Percentiles rank a stretch among this genome's conserved stretches.
These are phyloP conservation scores for Arthroderma uncinatum DNA, from an alignment of 2,329 filamentous ascomycete species.

Conservation along the genomic window DNA sequence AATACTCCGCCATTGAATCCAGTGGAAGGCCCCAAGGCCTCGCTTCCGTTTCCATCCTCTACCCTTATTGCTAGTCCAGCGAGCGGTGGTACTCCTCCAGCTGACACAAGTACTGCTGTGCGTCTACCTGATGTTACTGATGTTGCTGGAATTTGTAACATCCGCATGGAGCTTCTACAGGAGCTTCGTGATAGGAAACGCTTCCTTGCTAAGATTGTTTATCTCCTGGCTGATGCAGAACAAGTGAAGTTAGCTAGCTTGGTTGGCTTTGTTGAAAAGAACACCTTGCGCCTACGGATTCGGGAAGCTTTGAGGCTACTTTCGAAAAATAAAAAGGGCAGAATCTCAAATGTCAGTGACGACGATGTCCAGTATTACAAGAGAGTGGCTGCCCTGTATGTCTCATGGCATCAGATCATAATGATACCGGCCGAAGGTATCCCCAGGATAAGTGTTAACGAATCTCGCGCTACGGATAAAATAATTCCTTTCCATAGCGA, in stretches of 20 bases:
- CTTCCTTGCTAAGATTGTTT: constrained; percentile 25
- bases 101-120: background rate
- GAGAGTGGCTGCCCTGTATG: constrained; percentile 22
- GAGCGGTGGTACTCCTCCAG: background rate
- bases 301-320: background rate
- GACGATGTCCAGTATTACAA: constrained; percentile 11
- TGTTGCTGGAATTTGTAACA: constrained; percentile 21
- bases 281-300: background rate
- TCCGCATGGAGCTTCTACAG: constrained; percentile 30
- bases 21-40: constrained; percentile 5
- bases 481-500: constrained; percentile 25
- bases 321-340: constrained; percentile 10
- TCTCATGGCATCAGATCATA: constrained; percentile 26
- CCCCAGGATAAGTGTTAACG: constrained; percentile 14
- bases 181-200: constrained; percentile 28
- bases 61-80: background rate
- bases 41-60: background rate
- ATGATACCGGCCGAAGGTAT: constrained; percentile 17
- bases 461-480: constrained; percentile 17
- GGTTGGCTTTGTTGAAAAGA: background rate
- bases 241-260: background rate
- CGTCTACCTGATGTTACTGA: constrained; percentile 18
- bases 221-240: constrained; percentile 17
- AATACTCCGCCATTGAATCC: constrained; percentile 30
- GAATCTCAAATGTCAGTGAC: constrained; percentile 13